These are phyloP conservation scores for Schizosaccharomyces lindneri DNA, from an alignment of 805 yeast species.

Conservation along the genomic window DNA sequence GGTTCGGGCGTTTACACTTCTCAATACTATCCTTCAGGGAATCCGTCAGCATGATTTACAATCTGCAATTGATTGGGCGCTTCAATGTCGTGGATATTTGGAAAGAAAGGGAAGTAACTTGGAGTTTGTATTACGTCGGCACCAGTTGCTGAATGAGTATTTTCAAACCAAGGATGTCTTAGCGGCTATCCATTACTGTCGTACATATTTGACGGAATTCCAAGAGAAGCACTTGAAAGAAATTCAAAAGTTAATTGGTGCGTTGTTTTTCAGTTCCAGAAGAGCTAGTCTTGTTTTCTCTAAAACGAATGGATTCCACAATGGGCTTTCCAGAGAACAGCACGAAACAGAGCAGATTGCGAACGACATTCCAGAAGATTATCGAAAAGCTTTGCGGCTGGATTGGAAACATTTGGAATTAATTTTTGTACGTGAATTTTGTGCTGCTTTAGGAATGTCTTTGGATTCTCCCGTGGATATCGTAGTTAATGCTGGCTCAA, in stretches of 20 bases:
- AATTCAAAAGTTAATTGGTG: conserved; percentile 22
- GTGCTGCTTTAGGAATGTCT: conserved; percentile 24
- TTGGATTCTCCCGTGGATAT: conserved; percentile 29
- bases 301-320: conserved; percentile 10
- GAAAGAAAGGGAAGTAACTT: conserved; percentile 18
- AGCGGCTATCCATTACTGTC: conserved; percentile 22
- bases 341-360: conserved; percentile 3
- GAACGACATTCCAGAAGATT: neutral
- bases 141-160: conserved; percentile 17
- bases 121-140: conserved; percentile 22
- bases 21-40: neutral
- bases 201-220: conserved; percentile 18
- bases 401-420: conserved; percentile 12
- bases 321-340: neutral
- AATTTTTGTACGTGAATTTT: conserved; percentile 24
- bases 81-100: conserved; percentile 11
- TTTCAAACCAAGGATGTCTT: neutral
- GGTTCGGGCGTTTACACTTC: neutral
- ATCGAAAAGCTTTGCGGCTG: neutral
- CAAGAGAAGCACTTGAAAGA: conserved; percentile 18
- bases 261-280: conserved; percentile 13
- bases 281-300: conserved; percentile 10
- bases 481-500: conserved; percentile 26
- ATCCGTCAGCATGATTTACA: conserved; percentile 7
- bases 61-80: conserved; percentile 26